A percentile compares a stretch with the other conserved stretches of the same genome.
Conservation (phyloP, 2,329 filamentous ascomycete genomes). For the Colletotrichum horii region DNA sequence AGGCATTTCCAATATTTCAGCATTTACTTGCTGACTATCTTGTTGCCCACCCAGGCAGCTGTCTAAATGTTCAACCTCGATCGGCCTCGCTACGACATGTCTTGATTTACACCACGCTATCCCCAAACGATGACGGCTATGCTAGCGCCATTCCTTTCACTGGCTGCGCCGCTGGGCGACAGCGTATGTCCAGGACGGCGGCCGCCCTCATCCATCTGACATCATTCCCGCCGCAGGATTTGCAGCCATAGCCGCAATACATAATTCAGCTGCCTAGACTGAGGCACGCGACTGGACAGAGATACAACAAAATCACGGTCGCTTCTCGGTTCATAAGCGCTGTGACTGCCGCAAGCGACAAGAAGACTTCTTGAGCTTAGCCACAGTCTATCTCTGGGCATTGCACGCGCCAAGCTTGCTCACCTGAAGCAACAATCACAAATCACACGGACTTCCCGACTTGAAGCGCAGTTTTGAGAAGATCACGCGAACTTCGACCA, state of each 20-base stretch:
- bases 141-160: background rate
- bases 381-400: background rate
- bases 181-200: background rate
- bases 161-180: background rate
- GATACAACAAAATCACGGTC: background rate
- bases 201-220: background rate
- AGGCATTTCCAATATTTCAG: too few relatives aligned
- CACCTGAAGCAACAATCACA: background rate
- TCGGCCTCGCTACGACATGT: background rate
- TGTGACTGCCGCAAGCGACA: background rate
- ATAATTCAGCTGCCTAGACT: background rate
- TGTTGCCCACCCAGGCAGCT: too few relatives aligned
- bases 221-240: background rate
- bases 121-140: background rate
- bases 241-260: background rate
- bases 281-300: background rate
- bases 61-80: background rate
- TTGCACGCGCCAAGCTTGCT: background rate
- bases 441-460: background rate
- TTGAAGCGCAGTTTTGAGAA: too few relatives aligned
- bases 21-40: too few relatives aligned
- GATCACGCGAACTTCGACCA: background rate
- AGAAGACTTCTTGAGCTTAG: background rate
- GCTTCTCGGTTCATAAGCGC: background rate
- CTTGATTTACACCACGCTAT: background rate